A percentile compares a stretch with the other conserved stretches of the same genome.
Conservation (phyloP, 768 basidiomycete species). For the Leccinum incarnatum region DNA sequence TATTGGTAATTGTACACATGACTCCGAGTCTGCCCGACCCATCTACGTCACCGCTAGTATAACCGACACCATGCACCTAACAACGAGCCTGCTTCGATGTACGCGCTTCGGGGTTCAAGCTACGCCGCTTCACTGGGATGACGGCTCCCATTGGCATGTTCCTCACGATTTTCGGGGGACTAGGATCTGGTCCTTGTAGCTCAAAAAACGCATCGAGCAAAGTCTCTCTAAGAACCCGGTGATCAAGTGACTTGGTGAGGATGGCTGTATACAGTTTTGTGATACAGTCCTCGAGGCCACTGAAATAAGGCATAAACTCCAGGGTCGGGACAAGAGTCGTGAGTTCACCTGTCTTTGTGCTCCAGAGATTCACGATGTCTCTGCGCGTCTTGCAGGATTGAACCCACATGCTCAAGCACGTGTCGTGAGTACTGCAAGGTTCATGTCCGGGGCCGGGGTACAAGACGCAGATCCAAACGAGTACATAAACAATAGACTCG, state of each 20-base stretch:
- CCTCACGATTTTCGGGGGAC: background rate
- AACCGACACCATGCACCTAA: background rate
- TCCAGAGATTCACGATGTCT: background rate
- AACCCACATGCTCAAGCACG: background rate
- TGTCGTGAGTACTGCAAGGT: background rate
- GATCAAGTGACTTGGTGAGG: background rate
- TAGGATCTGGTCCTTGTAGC: background rate
- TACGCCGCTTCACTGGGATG: background rate
- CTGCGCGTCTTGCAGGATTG: background rate
- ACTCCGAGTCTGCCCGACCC: background rate
- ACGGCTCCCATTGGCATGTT: background rate
- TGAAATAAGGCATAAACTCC: background rate
- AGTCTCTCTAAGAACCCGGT: background rate
- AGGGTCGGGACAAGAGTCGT: background rate
- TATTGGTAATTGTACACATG: background rate
- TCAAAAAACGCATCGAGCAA: background rate
- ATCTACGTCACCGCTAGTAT: background rate
- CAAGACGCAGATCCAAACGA: constrained; percentile 6
- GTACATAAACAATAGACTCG: constrained; percentile 1
- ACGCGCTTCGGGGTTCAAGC: background rate
- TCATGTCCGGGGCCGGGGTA: background rate
- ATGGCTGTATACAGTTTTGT: background rate
- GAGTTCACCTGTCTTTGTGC: background rate
- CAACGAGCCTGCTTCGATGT: background rate
- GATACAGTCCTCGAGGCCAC: background rate